phyloP scores from a whole-genome alignment of 192 early-diverging fungal genomes.

The Backusella mclennaniae region DNA sequence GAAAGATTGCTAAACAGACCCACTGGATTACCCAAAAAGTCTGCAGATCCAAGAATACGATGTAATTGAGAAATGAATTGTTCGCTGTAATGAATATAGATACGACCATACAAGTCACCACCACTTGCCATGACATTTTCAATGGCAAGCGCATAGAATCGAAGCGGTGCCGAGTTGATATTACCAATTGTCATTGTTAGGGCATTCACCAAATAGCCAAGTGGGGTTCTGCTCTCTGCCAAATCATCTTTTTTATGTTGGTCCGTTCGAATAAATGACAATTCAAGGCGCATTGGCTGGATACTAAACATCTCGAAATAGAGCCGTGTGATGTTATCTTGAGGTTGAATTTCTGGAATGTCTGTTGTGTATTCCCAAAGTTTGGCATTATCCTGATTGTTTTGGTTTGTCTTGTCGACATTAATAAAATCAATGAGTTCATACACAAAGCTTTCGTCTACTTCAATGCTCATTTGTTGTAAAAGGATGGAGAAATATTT shows the following conservation, averaged over 20 bases:
- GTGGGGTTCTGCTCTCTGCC: constrained; percentile 42
- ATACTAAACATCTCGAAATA: constrained; percentile 96
- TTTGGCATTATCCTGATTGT: constrained; percentile 12
- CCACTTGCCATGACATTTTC: constrained; percentile 85
- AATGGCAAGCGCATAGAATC: constrained; percentile 84
- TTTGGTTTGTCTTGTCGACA: constrained; percentile 62
- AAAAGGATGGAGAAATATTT: constrained; percentile 90
- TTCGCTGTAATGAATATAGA: constrained; percentile 85
- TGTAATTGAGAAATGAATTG: constrained; percentile 88
- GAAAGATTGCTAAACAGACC: constrained; percentile 95
- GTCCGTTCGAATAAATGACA: constrained; percentile 92
- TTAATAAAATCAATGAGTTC: constrained; percentile 85
- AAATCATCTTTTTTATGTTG: constrained; percentile 58
- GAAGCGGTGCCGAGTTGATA: constrained; percentile 90
- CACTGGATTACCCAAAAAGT: constrained; percentile 97
- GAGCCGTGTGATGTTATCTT: constrained; percentile 68
- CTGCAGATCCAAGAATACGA: constrained; percentile 90
- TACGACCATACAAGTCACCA: constrained; percentile 71
- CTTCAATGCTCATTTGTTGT: constrained; percentile 92
- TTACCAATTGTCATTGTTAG: constrained; percentile 98
- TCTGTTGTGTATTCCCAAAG: constrained; percentile 52
- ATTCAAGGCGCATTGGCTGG: constrained; percentile 92
- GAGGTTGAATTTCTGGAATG: constrained; percentile 70
- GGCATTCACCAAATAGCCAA: constrained; percentile 76
- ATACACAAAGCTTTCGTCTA: constrained; percentile 92